Evolutionary conservation across 1,284 basidiomycete genomes (phyloP).

Genomic region (Lignosus rhinocerotis): DNA sequence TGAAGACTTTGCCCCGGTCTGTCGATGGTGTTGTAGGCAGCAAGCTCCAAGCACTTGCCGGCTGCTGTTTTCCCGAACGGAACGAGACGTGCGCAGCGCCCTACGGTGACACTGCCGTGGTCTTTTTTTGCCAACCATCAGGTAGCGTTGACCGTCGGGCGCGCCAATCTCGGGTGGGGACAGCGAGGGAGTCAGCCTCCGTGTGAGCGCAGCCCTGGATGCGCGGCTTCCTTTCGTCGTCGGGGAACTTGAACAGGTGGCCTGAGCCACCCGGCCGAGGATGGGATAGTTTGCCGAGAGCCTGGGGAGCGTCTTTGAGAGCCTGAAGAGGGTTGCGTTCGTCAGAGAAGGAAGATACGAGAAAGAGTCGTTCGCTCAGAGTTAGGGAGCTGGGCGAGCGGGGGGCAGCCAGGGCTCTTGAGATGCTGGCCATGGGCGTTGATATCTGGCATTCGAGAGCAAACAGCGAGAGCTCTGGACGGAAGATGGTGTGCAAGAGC

Average conservation of each 20-base stretch:
- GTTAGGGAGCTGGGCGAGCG: too few species aligned
- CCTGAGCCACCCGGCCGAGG: slow-evolving; percentile 8
- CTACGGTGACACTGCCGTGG: slow-evolving; percentile 24
- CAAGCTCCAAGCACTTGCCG: slow-evolving; percentile 24
- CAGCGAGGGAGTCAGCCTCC: slow-evolving; percentile 19
- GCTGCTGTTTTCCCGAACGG: slow-evolving; percentile 24
- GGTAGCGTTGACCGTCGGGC: slow-evolving; percentile 19
- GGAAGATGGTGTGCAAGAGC: too few species aligned
- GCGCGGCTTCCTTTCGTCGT: slow-evolving; percentile 16
- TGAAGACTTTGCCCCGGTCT: slow-evolving; percentile 21
- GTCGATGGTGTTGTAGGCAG: slow-evolving; percentile 18
- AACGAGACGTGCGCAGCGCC: too few species aligned
- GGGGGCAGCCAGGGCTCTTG: too few species aligned
- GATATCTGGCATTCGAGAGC: too few species aligned
- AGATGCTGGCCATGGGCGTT: too few species aligned
- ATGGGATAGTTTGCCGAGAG: slow-evolving; percentile 20
- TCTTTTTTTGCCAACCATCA: slow-evolving; percentile 25
- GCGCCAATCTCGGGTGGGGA: slow-evolving; percentile 23
- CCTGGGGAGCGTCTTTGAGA: slow-evolving; percentile 17
- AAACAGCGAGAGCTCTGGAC: too few species aligned
- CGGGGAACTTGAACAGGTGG: slow-evolving; percentile 23
- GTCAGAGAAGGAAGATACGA: neutral
- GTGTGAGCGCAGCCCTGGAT: slow-evolving; percentile 21
- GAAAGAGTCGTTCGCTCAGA: neutral
- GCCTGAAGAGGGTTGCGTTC: slow-evolving; percentile 14